Base-by-base conservation (phyloP, 108 stramenopile species). In the Aurantiochytrium sp. region DNA sequence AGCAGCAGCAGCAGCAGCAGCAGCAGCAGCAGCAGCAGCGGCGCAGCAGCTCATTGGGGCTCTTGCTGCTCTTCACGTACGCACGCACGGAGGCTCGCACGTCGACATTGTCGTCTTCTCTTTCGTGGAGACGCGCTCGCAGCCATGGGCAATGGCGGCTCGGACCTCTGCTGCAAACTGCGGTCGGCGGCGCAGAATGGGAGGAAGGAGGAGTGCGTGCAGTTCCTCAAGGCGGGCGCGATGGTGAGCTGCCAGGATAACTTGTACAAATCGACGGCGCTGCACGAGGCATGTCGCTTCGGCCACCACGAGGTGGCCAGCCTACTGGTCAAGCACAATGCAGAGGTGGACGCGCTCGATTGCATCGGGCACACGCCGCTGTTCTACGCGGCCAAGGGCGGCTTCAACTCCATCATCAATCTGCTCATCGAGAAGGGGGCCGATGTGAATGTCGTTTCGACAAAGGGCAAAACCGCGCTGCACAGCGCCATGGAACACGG, bases 311-410 rank as follows among this genome's bases (percentile, higher is more conserved):
- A 48, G 39, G 73, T 81, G n/a, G 73, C 45, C 6, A 22, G 42
- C 73, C 45, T 81, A 27, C 41, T 87, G n/a, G 1, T 87, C 22
- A 30, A 59, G 12, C 34, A 65, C 0, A 22, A 48, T 30, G 86
- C 86, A 3, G 37, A 65, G 4, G 32, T 87, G 4, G 55, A 87
- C 32, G 86, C 86, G 30, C 24, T 36, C 17, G 86, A 87, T 37
- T 55, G 54, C 42, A 55, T 65, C 24, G 86, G 86, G 4, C 86
- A 55, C 42, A 87, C 87, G 48, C 65, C 87, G 30, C 68, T 87
- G 17, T 34, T 24, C 6, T 68, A 17, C 8, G 87, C 87, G 3
- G 36, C 65, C 17, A 68, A 42, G 3, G 37, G 68, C 59, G 87
- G 87, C n/a, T 68, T 24, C 48, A 6, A 34, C 8, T 4, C 21